Base-by-base conservation (phyloP, 352 stramenopile species). In the Pythium utonaiense region DNA sequence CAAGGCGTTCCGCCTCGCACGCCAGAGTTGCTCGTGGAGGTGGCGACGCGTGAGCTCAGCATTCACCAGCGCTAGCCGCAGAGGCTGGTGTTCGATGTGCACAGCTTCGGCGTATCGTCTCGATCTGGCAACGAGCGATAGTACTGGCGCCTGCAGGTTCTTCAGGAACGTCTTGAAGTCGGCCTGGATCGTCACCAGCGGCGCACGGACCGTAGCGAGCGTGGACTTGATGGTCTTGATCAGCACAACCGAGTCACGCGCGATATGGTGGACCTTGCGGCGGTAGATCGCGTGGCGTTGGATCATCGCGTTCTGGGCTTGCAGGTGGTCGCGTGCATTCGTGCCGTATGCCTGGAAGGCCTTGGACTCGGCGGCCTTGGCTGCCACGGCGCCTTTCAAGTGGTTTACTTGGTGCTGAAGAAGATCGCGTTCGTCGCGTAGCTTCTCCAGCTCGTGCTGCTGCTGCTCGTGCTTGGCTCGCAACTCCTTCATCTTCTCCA, bases 21-120 rank as follows among this genome's bases (percentile, higher is more conserved):
- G 62, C 83, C 83, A 92, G 28, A 92, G 55, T 49, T 92, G 80
- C 9, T 92, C 82, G 51, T 90, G 80, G 50, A 92, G 60, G 51
- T 92, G 82, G 22, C 69, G 74, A 5, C 78, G 68, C 19, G 77
- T 70, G 30, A 81, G 67, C 48, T 88, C 74, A 3, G 74, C 62
- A 12, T 60, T 67, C 6, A 60, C 50, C 5, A 89, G 50, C 38
- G 80, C 78, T 3, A 70, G 22, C 2, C 78, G 69, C 40, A 92
- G 60, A 1, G 81, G 79, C 13, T 69, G 62, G 61, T 84, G 80
- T 34, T 92, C 82, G 4, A 72, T 60, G 53, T 82, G 68, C 2
- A 78, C 80, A 45, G 77, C 53, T 9, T 74, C 64, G 7, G 74
- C 80, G 42, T 77, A 90, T 16, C 63, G 59, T n/a, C 66, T 62